Evolutionary conservation across 1,284 basidiomycete species (phyloP), one percentile per base, ranked within the genome.

Genomic region (Vanrija humicola): DNA sequence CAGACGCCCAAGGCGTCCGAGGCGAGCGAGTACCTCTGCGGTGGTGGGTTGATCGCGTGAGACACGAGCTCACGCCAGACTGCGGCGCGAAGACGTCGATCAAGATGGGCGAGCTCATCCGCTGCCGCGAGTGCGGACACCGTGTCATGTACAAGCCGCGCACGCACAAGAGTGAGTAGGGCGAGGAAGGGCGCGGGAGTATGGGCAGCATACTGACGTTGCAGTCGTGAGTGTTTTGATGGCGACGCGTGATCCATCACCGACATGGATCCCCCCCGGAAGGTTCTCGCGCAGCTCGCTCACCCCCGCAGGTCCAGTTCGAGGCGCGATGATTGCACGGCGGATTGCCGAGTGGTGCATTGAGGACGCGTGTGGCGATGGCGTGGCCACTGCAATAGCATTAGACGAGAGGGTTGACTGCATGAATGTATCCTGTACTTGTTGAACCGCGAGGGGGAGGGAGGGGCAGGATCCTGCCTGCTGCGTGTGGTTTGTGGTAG

Each of bases 81-180:
- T 98, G 95, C 76, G 90, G 91, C 56, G 88, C 88, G 3, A 89
- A 90, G 78, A 97, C 96, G 74, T 86, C 89, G 69, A 94, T 98
- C 75, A 88, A 87, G 75, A 82, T 90, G n/a, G 81, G 90, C 58
- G 95, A 98, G 76, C 90, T 92, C 45, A 96, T 98, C 67, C 87
- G 95, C 55, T 98, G 95, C 79, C 84, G 89, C 67, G 93, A 98
- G 75, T 98, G 95, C 71, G 95, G 95, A 3, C 95, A 97, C 76
- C 86, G 95, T 62, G 94, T 98, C 75, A 96, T 98, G 91, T 98
- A 97, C 81, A 98, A 98, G 80, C 96, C 96, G 78, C 81, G 95
- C 67, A 97, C 94, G 19, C 90, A 86, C 73, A 82, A 91, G 80
- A 96, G 95, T 98, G 73, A 74, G 90, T 85, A 12, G 12, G 7